Conservation (phyloP, 2,329 filamentous ascomycete species). For the Paracamarosporium sp. region DNA sequence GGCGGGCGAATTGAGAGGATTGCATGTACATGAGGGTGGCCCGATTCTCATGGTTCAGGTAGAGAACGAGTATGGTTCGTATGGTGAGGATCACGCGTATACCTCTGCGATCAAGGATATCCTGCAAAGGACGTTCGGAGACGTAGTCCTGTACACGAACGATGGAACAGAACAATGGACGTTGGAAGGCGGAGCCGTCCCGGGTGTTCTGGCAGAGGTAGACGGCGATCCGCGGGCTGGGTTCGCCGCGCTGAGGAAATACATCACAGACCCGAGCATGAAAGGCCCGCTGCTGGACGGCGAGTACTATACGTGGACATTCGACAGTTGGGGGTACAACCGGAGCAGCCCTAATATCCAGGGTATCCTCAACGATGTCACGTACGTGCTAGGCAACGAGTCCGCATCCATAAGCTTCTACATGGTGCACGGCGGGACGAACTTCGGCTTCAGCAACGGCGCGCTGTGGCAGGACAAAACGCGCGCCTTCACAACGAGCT, state of each 20-base stretch:
- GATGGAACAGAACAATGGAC: conserved; percentile 55
- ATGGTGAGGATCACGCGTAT: conserved; percentile 55
- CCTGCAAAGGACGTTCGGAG: conserved; percentile 48
- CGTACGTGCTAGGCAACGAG: conserved; percentile 30
- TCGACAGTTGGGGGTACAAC: conserved; percentile 54
- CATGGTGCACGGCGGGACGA: conserved; percentile 63
- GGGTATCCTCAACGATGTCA: conserved; percentile 27
- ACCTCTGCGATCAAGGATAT: conserved; percentile 51
- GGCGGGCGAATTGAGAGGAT: conserved; percentile 42
- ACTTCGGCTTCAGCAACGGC: conserved; percentile 58
- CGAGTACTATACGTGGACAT: conserved; percentile 57
- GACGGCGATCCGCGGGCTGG: conserved; percentile 54
- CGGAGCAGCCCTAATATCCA: conserved; percentile 43
- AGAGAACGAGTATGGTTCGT: conserved; percentile 61
- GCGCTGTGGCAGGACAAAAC: conserved; percentile 52
- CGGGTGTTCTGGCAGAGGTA: conserved; percentile 54
- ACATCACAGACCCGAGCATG: conserved; percentile 51
- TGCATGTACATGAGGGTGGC: conserved; percentile 53
- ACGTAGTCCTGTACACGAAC: conserved; percentile 58
- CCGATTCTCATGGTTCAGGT: conserved; percentile 60
- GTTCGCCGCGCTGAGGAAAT: conserved; percentile 52
- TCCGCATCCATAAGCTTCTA: conserved; percentile 56
- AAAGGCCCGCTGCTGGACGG: conserved; percentile 57
- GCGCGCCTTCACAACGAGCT: conserved; percentile 54
- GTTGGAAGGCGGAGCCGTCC: conserved; percentile 53